Evolutionary conservation across 2,329 filamentous ascomycete genomes (phyloP).

Genomic region (Scopulariopsis brevicaulis): DNA sequence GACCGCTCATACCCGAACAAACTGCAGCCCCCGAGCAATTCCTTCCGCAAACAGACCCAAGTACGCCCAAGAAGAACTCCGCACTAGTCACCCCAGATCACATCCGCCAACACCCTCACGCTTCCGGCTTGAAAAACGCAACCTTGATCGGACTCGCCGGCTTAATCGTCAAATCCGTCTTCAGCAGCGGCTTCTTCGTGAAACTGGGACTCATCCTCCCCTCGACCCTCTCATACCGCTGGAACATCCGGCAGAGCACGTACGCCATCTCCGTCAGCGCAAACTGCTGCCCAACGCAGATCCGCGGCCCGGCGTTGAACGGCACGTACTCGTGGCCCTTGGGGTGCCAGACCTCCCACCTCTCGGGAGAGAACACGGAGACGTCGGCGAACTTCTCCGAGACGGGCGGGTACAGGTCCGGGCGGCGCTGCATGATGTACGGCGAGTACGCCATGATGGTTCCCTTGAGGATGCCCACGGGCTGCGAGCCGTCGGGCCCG

Average conservation of each 20-base stretch:
- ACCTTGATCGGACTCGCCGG: constrained; percentile 48
- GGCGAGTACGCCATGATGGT: constrained; percentile 55
- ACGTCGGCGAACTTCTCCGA: constrained; percentile 33
- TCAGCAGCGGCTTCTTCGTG: constrained; percentile 39
- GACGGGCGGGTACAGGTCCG: constrained; percentile 45
- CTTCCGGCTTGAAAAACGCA: constrained; percentile 37
- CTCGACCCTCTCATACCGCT: constrained; percentile 55
- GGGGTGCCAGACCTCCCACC: constrained; percentile 54
- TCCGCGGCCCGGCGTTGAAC: constrained; percentile 63
- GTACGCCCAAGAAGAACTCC: background rate
- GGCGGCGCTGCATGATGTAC: constrained; percentile 61
- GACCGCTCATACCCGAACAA: no score
- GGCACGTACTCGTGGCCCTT: constrained; percentile 62
- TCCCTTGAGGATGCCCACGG: constrained; percentile 55
- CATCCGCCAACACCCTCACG: background rate
- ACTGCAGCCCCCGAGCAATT: background rate
- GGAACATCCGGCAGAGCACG: constrained; percentile 59
- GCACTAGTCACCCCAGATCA: background rate
- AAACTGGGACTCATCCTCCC: constrained; percentile 44
- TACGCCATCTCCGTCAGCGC: constrained; percentile 69
- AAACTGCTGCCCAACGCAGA: constrained; percentile 74
- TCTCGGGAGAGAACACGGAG: constrained; percentile 49
- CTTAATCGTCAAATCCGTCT: constrained; percentile 47
- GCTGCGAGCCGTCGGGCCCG: constrained; percentile 48
- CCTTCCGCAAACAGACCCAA: background rate